phyloP scores from a whole-genome alignment of 208 protist species.

The Trypanosoma cruzi region DNA sequence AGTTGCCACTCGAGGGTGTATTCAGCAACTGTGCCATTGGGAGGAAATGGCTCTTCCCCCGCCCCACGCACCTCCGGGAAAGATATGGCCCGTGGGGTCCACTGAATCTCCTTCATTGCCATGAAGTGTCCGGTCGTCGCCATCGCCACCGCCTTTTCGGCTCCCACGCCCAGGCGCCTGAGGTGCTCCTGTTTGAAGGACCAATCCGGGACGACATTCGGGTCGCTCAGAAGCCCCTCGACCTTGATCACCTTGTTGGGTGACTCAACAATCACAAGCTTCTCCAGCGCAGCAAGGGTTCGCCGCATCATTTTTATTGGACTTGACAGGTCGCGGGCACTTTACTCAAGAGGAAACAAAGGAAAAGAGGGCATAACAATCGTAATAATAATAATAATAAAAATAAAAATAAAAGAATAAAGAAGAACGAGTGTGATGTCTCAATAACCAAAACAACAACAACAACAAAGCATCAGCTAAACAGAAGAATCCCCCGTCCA shows the following conservation, averaged over 20 bases:
- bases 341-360: constrained; percentile 1
- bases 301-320: constrained; percentile 53
- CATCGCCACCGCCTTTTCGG: constrained; percentile 81
- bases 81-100: constrained; percentile 44
- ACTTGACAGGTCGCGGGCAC: constrained; percentile 5
- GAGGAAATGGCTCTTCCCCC: constrained; percentile 43
- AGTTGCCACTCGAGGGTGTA: constrained; percentile 83
- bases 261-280: constrained; percentile 92
- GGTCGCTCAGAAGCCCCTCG: constrained; percentile 79
- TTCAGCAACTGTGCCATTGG: constrained; percentile 59
- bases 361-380: constrained; percentile 15
- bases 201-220: constrained; percentile 84
- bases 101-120: constrained; percentile 76
- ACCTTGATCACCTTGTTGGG: constrained; percentile 93
- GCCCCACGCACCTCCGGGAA: not conserved
- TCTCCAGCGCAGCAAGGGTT: constrained; percentile 55
- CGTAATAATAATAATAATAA: constrained; percentile 8
- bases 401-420: constrained; percentile 16
- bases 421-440: not conserved
- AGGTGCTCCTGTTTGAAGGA: constrained; percentile 62
- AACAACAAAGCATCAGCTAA: not conserved
- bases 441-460: not conserved
- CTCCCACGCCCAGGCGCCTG: constrained; percentile 43
- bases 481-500: not conserved
- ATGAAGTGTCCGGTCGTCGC: constrained; percentile 91